phyloP scores from a whole-genome alignment of 495 filamentous ascomycete genomes.

The Neohortaea acidophila region DNA sequence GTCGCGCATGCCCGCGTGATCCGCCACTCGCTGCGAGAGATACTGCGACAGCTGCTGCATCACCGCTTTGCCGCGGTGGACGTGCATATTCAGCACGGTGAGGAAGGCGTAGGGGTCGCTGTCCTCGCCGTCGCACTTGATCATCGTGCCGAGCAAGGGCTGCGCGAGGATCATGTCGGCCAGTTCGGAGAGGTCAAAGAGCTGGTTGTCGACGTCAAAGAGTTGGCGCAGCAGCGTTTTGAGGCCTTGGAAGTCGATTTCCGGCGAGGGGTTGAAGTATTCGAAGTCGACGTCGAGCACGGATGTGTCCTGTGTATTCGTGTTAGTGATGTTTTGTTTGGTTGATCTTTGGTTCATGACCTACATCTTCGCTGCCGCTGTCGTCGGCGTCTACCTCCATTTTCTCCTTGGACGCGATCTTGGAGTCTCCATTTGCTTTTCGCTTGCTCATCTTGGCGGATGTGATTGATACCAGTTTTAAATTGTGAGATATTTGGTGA shows the following conservation, averaged over 20 bases:
- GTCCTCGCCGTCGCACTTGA: slow-evolving; percentile 89
- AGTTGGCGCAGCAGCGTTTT: slow-evolving; percentile 84
- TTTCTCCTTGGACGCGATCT: slow-evolving; percentile 5
- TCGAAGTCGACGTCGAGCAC: slow-evolving; percentile 95
- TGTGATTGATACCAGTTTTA: no score
- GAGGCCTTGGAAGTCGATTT: slow-evolving; percentile 86
- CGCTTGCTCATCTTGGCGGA: slow-evolving; percentile 12
- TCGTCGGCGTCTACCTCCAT: slow-evolving; percentile 18
- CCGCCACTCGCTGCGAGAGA: slow-evolving; percentile 39
- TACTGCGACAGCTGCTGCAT: slow-evolving; percentile 58
- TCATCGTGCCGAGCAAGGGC: slow-evolving; percentile 75
- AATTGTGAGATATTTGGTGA: no score
- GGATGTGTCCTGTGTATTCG: slow-evolving; percentile 52
- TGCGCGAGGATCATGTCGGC: slow-evolving; percentile 81
- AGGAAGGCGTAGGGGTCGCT: slow-evolving; percentile 90
- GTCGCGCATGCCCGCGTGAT: slow-evolving; percentile 81
- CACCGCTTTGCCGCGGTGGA: slow-evolving; percentile 58
- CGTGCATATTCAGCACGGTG: slow-evolving; percentile 69
- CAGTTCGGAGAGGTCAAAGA: slow-evolving; percentile 76
- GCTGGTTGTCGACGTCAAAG: slow-evolving; percentile 71
- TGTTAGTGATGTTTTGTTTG: not conserved
- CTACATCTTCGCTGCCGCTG: slow-evolving; percentile 14
- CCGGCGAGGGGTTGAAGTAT: slow-evolving; percentile 86
- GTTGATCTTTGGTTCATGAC: not conserved
- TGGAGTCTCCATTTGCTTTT: slow-evolving; percentile 12